These are phyloP conservation scores for Solanum paucissectum DNA, from an alignment of 257 asterid species.

Conservation along the genomic window DNA sequence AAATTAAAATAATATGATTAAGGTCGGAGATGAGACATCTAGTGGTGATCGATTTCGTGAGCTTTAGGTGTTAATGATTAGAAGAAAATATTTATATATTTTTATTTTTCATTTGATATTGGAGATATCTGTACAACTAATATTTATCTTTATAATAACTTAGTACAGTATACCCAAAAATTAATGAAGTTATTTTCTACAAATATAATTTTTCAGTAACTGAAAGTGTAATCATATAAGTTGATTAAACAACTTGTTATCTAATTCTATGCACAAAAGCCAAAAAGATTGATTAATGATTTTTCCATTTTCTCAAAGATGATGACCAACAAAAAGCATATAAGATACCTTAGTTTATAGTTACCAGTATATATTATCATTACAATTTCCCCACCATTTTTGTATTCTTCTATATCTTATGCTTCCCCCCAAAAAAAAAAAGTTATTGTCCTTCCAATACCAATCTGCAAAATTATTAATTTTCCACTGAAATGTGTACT, in stretches of 20 bases:
- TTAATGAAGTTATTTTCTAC: neutral
- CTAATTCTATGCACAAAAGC: neutral
- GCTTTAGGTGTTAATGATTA: neutral
- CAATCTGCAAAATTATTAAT: neutral
- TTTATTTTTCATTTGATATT: no score
- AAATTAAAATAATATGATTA: neutral
- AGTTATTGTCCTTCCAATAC: neutral
- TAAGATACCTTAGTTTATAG: neutral
- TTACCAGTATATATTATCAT: neutral
- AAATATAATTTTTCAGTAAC: neutral
- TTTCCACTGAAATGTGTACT: neutral
- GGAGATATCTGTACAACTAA: no score
- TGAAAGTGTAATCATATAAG: neutral
- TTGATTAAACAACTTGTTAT: neutral
- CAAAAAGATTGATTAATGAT: neutral
- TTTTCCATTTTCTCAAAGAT: neutral
- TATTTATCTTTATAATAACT: no score
- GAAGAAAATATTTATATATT: neutral
- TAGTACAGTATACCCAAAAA: no score
- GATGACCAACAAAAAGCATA: neutral
- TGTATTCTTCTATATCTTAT: neutral
- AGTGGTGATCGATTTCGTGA: neutral
- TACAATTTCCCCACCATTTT: neutral
- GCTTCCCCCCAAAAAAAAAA: neutral
- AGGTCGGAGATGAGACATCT: neutral